These are phyloP conservation scores for Pseudopyricularia javanii DNA, from an alignment of 2,329 filamentous ascomycete genomes.

Conservation along the genomic window DNA sequence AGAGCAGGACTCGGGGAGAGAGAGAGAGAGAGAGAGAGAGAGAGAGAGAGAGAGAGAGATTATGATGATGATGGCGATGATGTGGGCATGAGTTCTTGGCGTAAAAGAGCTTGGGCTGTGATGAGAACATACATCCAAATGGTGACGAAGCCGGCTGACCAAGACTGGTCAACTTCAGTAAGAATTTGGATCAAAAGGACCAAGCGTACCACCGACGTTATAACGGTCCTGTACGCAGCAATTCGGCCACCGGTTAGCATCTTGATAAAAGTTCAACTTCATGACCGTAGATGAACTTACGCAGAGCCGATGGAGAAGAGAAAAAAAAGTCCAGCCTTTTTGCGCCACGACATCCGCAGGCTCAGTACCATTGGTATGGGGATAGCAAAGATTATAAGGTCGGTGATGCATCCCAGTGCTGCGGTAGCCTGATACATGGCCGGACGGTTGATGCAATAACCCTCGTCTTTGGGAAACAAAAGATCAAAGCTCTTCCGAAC, in stretches of 20 bases:
- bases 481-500: constrained; percentile 5
- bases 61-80: not conserved
- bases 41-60: not conserved
- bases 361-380: constrained; percentile 4
- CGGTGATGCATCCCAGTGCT: constrained; percentile 6
- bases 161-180: not conserved
- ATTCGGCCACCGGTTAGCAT: not conserved
- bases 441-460: constrained; percentile 6
- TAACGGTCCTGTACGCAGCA: not conserved
- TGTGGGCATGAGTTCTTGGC: not conserved
- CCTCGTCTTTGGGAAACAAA: not conserved
- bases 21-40: not conserved
- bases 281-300: not conserved
- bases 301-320: constrained; percentile 6
- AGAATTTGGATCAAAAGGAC: not conserved
- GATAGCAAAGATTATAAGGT: constrained; percentile 6
- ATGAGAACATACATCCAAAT: not conserved
- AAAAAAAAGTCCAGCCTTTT: constrained; percentile 5
- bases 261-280: not conserved
- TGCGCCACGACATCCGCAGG: constrained; percentile 4
- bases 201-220: constrained; percentile 1
- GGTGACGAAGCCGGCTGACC: not conserved
- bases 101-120: not conserved
- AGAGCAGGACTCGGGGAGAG: not conserved
- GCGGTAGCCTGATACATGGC: constrained; percentile 8